Conservation (phyloP, 2,329 filamentous ascomycete genomes). For the Fusarium sp. region DNA sequence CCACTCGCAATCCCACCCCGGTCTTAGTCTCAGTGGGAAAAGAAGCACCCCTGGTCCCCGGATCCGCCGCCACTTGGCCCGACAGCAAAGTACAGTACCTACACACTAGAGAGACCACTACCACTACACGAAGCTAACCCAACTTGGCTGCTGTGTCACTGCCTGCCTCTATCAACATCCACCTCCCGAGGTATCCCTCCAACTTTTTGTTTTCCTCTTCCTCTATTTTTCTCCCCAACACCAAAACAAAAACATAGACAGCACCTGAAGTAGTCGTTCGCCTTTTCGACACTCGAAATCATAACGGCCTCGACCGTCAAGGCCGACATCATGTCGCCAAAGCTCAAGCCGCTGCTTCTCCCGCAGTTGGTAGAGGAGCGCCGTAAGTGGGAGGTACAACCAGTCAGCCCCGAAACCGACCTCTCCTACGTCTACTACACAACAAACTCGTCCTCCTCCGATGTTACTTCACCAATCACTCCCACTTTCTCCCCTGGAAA, state of each 20-base stretch:
- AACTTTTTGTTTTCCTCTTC: slow-evolving; percentile 31
- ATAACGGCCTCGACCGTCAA: slow-evolving; percentile 42
- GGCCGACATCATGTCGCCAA: slow-evolving; percentile 58
- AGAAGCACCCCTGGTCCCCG: slow-evolving; percentile 30
- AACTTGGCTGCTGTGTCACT: slow-evolving; percentile 36
- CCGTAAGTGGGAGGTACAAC: slow-evolving; percentile 55
- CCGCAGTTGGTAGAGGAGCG: slow-evolving; percentile 67
- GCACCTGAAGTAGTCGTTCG: slow-evolving; percentile 27
- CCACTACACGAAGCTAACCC: slow-evolving; percentile 21
- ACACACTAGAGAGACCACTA: background rate
- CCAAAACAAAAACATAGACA: slow-evolving; percentile 19
- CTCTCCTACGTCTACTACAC: slow-evolving; percentile 58
- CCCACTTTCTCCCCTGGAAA: slow-evolving; percentile 74
- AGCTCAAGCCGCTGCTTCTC: slow-evolving; percentile 66
- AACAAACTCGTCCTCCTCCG: slow-evolving; percentile 71
- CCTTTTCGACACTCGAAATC: slow-evolving; percentile 29
- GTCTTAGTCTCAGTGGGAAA: slow-evolving; percentile 17
- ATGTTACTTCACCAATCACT: slow-evolving; percentile 76
- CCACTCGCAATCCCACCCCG: slow-evolving; percentile 19
- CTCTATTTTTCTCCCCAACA: slow-evolving; percentile 23
- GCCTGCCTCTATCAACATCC: slow-evolving; percentile 37
- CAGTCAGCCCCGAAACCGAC: slow-evolving; percentile 52
- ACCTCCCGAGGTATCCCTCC: slow-evolving; percentile 43
- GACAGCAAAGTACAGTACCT: slow-evolving; percentile 19
- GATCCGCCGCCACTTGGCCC: slow-evolving; percentile 43